A percentile compares a stretch with the other conserved stretches of the same genome.
phyloP scores from a whole-genome alignment of 345 rosid species.

The Hibiscus tridactylites region DNA sequence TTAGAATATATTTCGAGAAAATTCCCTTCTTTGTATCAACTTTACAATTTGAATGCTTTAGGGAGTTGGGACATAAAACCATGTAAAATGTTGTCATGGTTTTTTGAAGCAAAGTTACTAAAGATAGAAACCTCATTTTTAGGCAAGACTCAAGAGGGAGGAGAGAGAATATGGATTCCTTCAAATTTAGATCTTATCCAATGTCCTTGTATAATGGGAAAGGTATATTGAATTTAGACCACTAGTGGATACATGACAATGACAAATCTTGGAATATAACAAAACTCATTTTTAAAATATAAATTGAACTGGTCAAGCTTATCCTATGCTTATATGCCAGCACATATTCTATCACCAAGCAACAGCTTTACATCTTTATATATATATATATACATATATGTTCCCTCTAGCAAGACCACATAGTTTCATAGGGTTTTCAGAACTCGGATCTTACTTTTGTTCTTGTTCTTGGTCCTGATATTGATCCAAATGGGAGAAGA shows the following conservation, averaged over 20 bases:
- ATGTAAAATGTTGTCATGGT: too few relatives aligned
- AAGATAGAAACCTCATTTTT: too few relatives aligned
- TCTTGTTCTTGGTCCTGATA: neutral
- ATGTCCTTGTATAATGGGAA: conserved; percentile 25
- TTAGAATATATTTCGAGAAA: too few relatives aligned
- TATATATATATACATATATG: conserved; percentile 18
- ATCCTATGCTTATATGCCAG: neutral
- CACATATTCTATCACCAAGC: conserved; percentile 6
- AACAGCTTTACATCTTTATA: neutral
- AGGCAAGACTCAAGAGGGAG: too few relatives aligned
- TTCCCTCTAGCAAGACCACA: conserved; percentile 17
- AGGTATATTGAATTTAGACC: conserved; percentile 14
- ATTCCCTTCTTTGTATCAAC: too few relatives aligned
- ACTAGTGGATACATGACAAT: neutral
- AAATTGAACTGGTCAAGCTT: neutral
- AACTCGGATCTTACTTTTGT: conserved; percentile 1
- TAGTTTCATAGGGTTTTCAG: conserved; percentile 3
- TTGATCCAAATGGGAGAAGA: conserved; percentile 1
- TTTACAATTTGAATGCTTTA: too few relatives aligned
- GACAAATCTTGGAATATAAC: conserved; percentile 23
- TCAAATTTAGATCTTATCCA: conserved; percentile 40
- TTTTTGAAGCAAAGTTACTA: too few relatives aligned
- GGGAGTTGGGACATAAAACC: too few relatives aligned
- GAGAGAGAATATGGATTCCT: conserved; percentile 3
- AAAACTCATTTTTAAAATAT: neutral